phyloP scores from a whole-genome alignment of 139 green algal species.

The Chlamydomonas sp. region DNA sequence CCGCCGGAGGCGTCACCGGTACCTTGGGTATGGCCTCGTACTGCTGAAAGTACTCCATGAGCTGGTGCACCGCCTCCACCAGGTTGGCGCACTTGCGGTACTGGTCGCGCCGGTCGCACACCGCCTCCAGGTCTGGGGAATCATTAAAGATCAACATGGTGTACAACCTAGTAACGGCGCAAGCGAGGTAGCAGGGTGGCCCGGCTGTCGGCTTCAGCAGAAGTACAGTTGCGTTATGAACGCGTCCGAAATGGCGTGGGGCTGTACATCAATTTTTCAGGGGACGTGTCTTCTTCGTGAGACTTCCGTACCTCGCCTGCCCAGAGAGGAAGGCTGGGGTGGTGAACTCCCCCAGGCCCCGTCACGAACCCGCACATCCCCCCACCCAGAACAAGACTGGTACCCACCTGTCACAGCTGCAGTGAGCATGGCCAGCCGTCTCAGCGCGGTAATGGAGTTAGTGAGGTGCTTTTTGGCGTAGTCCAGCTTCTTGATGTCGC shows the following conservation, averaged over 20 bases:
- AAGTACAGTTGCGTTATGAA: too few relatives aligned
- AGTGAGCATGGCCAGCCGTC: conserved; percentile 95
- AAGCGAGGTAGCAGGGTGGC: too few relatives aligned
- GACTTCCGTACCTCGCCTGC: too few relatives aligned
- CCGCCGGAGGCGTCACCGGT: neutral
- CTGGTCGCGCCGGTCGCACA: conserved; percentile 71
- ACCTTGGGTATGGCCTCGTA: conserved; percentile 91
- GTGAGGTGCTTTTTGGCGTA: conserved; percentile 97
- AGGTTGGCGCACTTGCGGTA: conserved; percentile 93
- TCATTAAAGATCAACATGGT: neutral
- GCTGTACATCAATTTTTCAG: too few relatives aligned
- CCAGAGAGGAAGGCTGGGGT: too few relatives aligned
- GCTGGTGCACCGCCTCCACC: conserved; percentile 94
- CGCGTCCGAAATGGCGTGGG: too few relatives aligned
- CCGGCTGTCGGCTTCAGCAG: too few relatives aligned
- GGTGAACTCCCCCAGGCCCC: neutral
- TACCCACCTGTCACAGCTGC: conserved; percentile 70
- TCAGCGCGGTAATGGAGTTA: conserved; percentile 93
- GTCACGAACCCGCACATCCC: neutral
- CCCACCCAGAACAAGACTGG: neutral
- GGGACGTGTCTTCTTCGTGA: too few relatives aligned
- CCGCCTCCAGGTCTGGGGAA: conserved; percentile 72
- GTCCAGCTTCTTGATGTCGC: conserved; percentile 97
- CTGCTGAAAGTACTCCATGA: conserved; percentile 90
- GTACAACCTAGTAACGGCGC: too few relatives aligned